Evolutionary conservation across 176 grass and related monocot species (phyloP).

Genomic region (bread wheat (Triticum aestivum)): IWGSC_CS_RefSeq_v2.1 NC_057811.1:442224675-442225174

Average conservation of each 20-base stretch:
- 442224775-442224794: constrained; percentile 59
- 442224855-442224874: constrained; percentile 7
- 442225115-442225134: constrained; percentile 67
- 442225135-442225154: constrained; percentile 67
- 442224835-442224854: constrained; percentile 32
- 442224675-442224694: not conserved
- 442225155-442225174: constrained; percentile 51
- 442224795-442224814: constrained; percentile 51
- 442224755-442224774: constrained; percentile 47
- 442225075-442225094: constrained; percentile 25
- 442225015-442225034: not conserved
- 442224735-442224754: constrained; percentile 57
- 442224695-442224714: not conserved
- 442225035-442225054: not conserved
- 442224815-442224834: constrained; percentile 60
- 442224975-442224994: constrained; percentile 55
- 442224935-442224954: constrained; percentile 47
- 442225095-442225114: constrained; percentile 59
- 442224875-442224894: not conserved
- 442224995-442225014: constrained; percentile 58
- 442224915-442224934: constrained; percentile 48
- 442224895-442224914: not conserved
- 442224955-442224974: constrained; percentile 53
- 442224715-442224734: constrained; percentile 21
- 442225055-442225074: not conserved